Conservation (phyloP, 1,284 basidiomycete genomes). For the Athelia sp. region DNA sequence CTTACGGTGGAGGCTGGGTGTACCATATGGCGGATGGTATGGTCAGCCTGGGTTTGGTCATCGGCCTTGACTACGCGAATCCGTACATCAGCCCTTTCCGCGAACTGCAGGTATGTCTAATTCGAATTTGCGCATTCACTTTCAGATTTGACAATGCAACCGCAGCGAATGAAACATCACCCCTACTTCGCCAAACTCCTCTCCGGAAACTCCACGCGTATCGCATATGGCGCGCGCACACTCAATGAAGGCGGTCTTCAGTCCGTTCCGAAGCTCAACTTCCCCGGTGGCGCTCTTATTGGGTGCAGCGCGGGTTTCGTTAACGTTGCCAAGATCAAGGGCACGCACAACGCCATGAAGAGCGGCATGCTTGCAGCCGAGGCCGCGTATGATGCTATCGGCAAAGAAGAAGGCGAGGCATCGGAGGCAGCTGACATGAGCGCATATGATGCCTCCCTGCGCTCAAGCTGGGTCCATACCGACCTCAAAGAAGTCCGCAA, state of each 20-base stretch:
- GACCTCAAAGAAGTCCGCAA: constrained; percentile 94
- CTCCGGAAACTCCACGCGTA: constrained; percentile 64
- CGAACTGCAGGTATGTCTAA: constrained; percentile 81
- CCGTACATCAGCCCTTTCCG: constrained; percentile 92
- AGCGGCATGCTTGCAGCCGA: constrained; percentile 97
- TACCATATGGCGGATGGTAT: constrained; percentile 97
- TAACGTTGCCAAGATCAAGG: constrained; percentile 98
- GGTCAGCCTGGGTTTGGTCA: constrained; percentile 88
- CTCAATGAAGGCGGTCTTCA: constrained; percentile 96
- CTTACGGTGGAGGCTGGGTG: constrained; percentile 92
- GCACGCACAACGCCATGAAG: constrained; percentile 99
- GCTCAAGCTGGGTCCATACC: constrained; percentile 81
- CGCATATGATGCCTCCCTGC: constrained; percentile 70
- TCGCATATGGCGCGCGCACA: constrained; percentile 90
- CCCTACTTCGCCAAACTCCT: constrained; percentile 85
- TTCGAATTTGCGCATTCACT: constrained; percentile 2
- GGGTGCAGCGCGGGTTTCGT: constrained; percentile 97
- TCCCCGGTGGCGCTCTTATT: constrained; percentile 94
- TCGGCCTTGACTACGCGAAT: constrained; percentile 94
- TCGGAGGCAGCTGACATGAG: constrained; percentile 58
- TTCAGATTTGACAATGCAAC: constrained; percentile 7
- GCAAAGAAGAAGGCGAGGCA: constrained; percentile 16
- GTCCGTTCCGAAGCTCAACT: constrained; percentile 86
- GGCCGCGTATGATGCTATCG: constrained; percentile 69
- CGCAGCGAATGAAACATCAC: constrained; percentile 96